Percentiles rank a stretch among this genome's conserved stretches.
Evolutionary conservation across 805 yeast genomes (phyloP).

Genomic region (Zygotorulaspora sp.): DNA sequence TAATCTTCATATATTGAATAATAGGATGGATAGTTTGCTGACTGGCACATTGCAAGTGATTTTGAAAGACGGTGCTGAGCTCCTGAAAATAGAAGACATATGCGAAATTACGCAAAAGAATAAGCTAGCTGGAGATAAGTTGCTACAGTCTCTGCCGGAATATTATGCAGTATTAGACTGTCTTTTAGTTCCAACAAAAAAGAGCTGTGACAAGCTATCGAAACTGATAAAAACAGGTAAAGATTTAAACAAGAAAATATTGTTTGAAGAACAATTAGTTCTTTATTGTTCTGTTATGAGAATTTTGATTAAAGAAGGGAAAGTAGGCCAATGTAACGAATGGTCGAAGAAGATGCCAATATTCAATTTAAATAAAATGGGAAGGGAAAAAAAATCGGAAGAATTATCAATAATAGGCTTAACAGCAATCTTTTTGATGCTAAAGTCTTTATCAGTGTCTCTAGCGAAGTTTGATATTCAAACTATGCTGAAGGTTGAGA

Average conservation of each 20-base stretch:
- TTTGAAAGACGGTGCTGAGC: constrained; percentile 13
- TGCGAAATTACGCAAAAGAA: constrained; percentile 23
- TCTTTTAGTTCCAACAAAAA: constrained; percentile 30
- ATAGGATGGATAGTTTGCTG: constrained; percentile 10
- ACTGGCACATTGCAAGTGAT: constrained; percentile 9
- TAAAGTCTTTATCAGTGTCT: constrained; percentile 19
- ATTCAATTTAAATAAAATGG: constrained; percentile 1
- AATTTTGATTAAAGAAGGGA: constrained; percentile 25
- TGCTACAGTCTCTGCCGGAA: constrained; percentile 16
- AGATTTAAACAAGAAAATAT: constrained; percentile 13
- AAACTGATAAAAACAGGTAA: constrained; percentile 18
- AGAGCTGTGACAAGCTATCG: constrained; percentile 21
- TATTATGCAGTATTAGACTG: constrained; percentile 19
- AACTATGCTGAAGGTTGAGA: constrained; percentile 19
- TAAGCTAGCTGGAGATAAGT: constrained; percentile 21
- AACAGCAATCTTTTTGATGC: constrained; percentile 29
- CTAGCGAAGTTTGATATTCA: constrained; percentile 10
- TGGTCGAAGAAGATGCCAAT: constrained; percentile 26
- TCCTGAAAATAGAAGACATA: constrained; percentile 22
- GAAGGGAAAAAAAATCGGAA: constrained; percentile 3
- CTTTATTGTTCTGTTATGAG: constrained; percentile 26
- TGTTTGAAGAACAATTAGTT: constrained; percentile 12
- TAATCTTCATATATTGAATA: constrained; percentile 12
- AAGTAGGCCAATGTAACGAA: constrained; percentile 20
- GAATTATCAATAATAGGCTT: constrained; percentile 29